Evolutionary conservation across 192 early-diverging fungal species (phyloP), one percentile per base, ranked within the genome.

Genomic region (Linnemannia zychae): DNA sequence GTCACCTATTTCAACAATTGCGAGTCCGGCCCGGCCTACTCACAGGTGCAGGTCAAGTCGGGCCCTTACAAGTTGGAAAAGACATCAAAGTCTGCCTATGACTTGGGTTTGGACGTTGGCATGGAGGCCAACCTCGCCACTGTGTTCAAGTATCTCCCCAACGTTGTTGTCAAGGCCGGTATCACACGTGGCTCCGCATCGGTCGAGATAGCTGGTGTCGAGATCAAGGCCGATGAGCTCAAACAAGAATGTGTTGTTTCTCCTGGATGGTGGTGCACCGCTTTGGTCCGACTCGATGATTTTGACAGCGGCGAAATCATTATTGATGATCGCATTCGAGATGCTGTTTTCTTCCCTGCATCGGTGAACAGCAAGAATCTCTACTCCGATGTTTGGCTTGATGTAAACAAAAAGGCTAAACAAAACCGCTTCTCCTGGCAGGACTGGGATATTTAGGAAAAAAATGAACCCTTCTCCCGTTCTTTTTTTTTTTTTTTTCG

Each of bases 221-320:
- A 73, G 2, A 73, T 73, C 72, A 34, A 11, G 48, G 49, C 33
- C 72, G 72, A 49, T 9, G 49, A 73, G 28, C 22, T 73, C 46
- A 73, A 73, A 20, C 72, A 73, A 73, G 72, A 73, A n/a, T 73
- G 72, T 22, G 50, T 73, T 73, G 49, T 73, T 52, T 73, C 72
- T 24, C 72, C 72, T 73, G 72, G 72, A 73, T 73, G 72, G 72
- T 52, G 72, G 47, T 73, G 72, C 34, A 73, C 72, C 34, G 72
- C 72, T 33, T 57, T n/a, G 4, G 72, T 73, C 9, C 72, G 72
- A 31, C 48, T 73, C 16, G 72, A 73, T 24, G 72, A 73, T 1
- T 53, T 73, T 73, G 9, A 73, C 34, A 73, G 33, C 49, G 34
- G 72, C 34, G 20, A 73, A 34, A 36, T 52, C 49, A 73, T 73